Percentiles rank a stretch among this genome's conserved stretches.
phyloP scores from a whole-genome alignment of 2,329 filamentous ascomycete species.

The Colletotrichum musae region DNA sequence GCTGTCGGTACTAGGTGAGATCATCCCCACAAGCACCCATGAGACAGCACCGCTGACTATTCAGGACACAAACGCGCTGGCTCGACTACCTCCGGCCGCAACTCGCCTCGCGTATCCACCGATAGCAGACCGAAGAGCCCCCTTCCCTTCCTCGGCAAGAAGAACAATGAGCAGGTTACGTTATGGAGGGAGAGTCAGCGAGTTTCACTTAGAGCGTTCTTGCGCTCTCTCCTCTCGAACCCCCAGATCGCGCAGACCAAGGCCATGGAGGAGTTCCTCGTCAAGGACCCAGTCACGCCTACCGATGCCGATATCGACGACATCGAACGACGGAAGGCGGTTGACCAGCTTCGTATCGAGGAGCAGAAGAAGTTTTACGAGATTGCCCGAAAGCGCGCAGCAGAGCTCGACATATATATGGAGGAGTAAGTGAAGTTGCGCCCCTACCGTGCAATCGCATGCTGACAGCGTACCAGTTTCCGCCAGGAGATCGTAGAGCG shows the following conservation, averaged over 20 bases:
- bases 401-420: conserved; percentile 98
- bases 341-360: conserved; percentile 90
- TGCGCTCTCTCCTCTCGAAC: conserved; percentile 89
- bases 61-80: conserved; percentile 47
- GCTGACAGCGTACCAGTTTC: conserved; percentile 62
- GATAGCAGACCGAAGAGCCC: conserved; percentile 57
- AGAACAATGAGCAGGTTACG: conserved; percentile 45
- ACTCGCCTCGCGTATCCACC: conserved; percentile 60
- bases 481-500: conserved; percentile 76
- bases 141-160: conserved; percentile 47
- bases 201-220: conserved; percentile 89
- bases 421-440: conserved; percentile 73
- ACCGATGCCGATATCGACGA: conserved; percentile 89
- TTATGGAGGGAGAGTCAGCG: conserved; percentile 91
- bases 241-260: conserved; percentile 86
- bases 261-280: conserved; percentile 88
- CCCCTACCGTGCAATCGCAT: conserved; percentile 23
- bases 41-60: conserved; percentile 40
- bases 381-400: conserved; percentile 89
- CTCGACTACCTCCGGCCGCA: conserved; percentile 53
- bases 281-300: conserved; percentile 77
- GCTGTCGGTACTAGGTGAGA: conserved; percentile 59
- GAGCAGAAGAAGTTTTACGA: conserved; percentile 97
- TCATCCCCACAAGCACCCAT: background rate
- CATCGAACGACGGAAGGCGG: conserved; percentile 81